phyloP scores from a whole-genome alignment of 1,284 basidiomycete species.

The Cutaneotrichosporon sp. region DNA sequence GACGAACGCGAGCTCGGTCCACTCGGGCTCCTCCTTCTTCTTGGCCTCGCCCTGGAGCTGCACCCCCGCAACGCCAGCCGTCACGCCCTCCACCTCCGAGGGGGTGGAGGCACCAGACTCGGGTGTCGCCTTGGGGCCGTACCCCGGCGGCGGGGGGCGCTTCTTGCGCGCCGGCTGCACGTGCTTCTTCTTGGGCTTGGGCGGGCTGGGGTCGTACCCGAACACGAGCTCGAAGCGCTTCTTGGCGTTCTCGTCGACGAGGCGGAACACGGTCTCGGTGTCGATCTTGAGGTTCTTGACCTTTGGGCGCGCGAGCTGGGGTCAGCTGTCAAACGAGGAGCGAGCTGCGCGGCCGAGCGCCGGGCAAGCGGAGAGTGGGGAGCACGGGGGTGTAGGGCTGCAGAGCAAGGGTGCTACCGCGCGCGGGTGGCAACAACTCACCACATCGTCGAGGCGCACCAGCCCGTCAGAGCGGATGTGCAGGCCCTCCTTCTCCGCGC shows the following conservation, averaged over 20 bases:
- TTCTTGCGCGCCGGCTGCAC: slow-evolving; percentile 25
- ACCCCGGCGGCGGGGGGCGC: slow-evolving; percentile 6
- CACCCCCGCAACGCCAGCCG: background rate
- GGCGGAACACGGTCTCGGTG: slow-evolving; percentile 63
- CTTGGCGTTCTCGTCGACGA: slow-evolving; percentile 76
- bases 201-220: slow-evolving; percentile 58
- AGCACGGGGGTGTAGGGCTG: no score
- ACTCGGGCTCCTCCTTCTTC: slow-evolving; percentile 10
- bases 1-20: slow-evolving; percentile 37
- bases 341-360: no score
- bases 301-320: slow-evolving; percentile 61
- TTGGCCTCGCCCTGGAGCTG: background rate
- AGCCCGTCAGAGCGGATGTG: slow-evolving; percentile 77
- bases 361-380: no score
- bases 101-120: slow-evolving; percentile 9
- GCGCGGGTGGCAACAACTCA: slow-evolving; percentile 58
- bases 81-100: slow-evolving; percentile 11
- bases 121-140: slow-evolving; percentile 1
- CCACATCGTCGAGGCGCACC: slow-evolving; percentile 70
- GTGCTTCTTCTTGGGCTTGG: slow-evolving; percentile 31
- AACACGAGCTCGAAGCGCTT: slow-evolving; percentile 70
- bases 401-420: no score
- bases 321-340: slow-evolving; percentile 7
- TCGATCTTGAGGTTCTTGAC: slow-evolving; percentile 58
- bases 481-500: slow-evolving; percentile 72